Evolutionary conservation across 2,329 filamentous ascomycete genomes (phyloP).

Genomic region (Pezicula rhizophila): DNA sequence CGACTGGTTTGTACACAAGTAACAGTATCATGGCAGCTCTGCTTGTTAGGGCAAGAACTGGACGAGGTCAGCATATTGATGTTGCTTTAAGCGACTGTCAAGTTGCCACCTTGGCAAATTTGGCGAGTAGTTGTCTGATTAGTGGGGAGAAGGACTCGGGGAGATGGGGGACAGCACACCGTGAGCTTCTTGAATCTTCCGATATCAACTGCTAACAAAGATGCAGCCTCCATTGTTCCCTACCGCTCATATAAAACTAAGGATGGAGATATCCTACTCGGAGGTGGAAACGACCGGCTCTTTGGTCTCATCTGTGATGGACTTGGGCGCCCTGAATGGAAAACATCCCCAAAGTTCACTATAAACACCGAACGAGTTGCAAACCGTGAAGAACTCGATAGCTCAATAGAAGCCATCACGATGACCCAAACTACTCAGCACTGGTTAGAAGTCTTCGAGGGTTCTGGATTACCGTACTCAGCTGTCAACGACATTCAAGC

Average conservation of each 20-base stretch:
- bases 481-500: constrained; percentile 89
- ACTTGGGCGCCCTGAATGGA: constrained; percentile 53
- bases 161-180: constrained; percentile 94
- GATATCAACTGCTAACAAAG: constrained; percentile 5
- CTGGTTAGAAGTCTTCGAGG: constrained; percentile 82
- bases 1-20: constrained; percentile 88
- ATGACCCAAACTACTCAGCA: constrained; percentile 73
- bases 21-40: constrained; percentile 95
- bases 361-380: constrained; percentile 59
- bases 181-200: constrained; percentile 38
- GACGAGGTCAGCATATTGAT: constrained; percentile 87
- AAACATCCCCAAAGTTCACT: constrained; percentile 50
- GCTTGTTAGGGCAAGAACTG: constrained; percentile 66
- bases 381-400: constrained; percentile 72
- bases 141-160: constrained; percentile 83
- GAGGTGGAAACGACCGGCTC: constrained; percentile 66
- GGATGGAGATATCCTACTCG: constrained; percentile 65
- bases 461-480: constrained; percentile 89
- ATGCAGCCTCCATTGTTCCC: constrained; percentile 84
- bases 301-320: constrained; percentile 60
- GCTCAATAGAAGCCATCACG: constrained; percentile 71
- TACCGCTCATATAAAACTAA: constrained; percentile 78
- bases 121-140: constrained; percentile 85
- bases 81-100: constrained; percentile 90
- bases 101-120: constrained; percentile 88